Evolutionary conservation across 2,329 filamentous ascomycete species (phyloP).

Genomic region (Neonectria sp.): DNA sequence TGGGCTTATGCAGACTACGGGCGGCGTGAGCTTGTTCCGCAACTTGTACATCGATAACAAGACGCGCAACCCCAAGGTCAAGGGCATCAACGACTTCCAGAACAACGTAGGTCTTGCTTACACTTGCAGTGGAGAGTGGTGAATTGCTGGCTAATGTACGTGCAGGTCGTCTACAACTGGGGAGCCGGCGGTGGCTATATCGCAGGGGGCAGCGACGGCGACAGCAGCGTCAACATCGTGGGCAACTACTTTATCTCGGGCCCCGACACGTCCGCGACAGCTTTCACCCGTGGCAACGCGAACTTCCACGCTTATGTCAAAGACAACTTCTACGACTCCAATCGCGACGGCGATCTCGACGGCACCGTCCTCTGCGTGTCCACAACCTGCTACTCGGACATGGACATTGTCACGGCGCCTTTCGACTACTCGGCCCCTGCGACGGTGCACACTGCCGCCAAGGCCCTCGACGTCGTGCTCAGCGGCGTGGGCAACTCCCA

Average conservation of each 20-base stretch:
- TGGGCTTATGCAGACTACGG: conserved; percentile 65
- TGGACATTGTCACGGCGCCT: conserved; percentile 57
- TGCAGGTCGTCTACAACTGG: conserved; percentile 69
- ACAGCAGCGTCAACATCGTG: conserved; percentile 66
- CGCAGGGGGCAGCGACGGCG: conserved; percentile 63
- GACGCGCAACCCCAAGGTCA: conserved; percentile 70
- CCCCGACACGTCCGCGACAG: conserved; percentile 63
- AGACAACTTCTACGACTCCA: conserved; percentile 66
- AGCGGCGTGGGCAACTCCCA: conserved; percentile 59
- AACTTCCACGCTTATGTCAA: conserved; percentile 68
- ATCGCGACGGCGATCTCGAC: conserved; percentile 64
- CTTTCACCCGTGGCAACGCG: conserved; percentile 69
- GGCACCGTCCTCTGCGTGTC: conserved; percentile 60
- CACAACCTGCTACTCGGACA: conserved; percentile 62
- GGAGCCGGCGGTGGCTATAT: conserved; percentile 69
- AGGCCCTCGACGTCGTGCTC: conserved; percentile 59
- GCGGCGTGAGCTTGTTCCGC: conserved; percentile 65
- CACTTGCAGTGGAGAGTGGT: no score
- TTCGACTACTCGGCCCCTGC: conserved; percentile 61
- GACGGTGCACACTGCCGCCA: conserved; percentile 55
- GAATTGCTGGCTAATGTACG: conserved; percentile 19
- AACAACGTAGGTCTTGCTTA: conserved; percentile 51
- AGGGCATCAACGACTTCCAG: conserved; percentile 69
- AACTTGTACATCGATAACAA: conserved; percentile 72
- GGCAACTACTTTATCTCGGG: conserved; percentile 72